A percentile compares a stretch with the other conserved stretches of the same genome.
These are phyloP conservation scores for Gossypium lobatum DNA, from an alignment of 441 rosid species.

Conservation along the genomic window DNA sequence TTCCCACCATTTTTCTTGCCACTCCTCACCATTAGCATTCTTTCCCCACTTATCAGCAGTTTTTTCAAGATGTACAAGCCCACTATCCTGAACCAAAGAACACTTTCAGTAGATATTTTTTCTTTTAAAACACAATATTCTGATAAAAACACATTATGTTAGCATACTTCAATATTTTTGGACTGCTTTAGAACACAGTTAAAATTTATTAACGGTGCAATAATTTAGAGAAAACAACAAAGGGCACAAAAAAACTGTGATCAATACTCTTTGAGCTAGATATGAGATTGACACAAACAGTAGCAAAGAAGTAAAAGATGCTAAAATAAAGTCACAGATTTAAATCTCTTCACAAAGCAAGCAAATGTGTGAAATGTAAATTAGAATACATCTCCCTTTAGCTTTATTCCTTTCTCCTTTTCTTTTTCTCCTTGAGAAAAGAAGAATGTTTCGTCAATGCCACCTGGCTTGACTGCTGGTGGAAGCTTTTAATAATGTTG, in stretches of 20 bases:
- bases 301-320: not conserved
- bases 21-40: constrained; percentile 75
- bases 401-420: not conserved
- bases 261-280: not conserved
- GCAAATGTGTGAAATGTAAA: not conserved
- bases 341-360: not conserved
- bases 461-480: not conserved
- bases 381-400: not conserved
- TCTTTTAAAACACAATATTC: not conserved
- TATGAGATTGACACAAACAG: constrained; percentile 1
- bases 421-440: not conserved
- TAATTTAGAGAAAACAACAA: not conserved
- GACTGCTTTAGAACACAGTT: not conserved
- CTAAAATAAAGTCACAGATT: not conserved
- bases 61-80: constrained; percentile 74
- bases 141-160: not conserved
- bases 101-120: not conserved
- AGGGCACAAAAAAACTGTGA: not conserved
- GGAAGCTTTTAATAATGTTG: not conserved
- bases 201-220: not conserved
- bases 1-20: constrained; percentile 97
- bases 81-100: constrained; percentile 43
- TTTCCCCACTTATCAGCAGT: constrained; percentile 95
- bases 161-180: not conserved
- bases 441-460: not conserved